phyloP scores from a whole-genome alignment of 139 green algal species.

The Closterium sp. region DNA sequence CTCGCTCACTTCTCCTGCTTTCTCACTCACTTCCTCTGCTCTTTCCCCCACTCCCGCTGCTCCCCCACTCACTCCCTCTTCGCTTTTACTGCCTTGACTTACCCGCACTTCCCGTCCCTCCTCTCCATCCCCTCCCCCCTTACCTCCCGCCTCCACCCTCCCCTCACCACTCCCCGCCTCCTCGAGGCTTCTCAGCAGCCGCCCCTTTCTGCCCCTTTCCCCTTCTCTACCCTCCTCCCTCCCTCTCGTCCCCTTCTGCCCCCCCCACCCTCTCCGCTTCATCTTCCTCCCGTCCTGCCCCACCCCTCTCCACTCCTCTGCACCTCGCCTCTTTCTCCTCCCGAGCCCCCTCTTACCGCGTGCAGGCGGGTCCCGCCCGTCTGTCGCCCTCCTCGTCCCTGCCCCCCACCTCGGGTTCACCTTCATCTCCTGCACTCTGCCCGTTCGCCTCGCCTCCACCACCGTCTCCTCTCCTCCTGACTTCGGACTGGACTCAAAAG shows the following conservation, averaged over 20 bases:
- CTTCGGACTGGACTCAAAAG: too few relatives aligned
- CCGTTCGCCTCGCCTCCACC: background rate
- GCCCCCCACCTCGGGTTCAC: background rate
- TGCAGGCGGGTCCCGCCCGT: too few relatives aligned
- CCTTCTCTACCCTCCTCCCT: background rate
- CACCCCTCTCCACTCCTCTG: background rate
- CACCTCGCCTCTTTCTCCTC: background rate
- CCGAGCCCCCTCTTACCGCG: background rate
- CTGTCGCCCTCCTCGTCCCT: too few relatives aligned
- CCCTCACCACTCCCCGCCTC: background rate
- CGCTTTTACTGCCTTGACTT: too few relatives aligned
- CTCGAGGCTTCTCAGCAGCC: background rate
- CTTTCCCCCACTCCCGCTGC: too few relatives aligned
- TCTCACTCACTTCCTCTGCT: background rate
- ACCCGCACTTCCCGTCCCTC: background rate
- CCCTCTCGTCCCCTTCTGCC: too few relatives aligned
- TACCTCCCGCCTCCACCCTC: background rate
- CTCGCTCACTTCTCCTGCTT: background rate
- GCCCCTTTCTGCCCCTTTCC: background rate
- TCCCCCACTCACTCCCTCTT: background rate
- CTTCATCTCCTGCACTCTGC: background rate
- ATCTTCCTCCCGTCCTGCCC: background rate
- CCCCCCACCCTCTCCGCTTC: background rate
- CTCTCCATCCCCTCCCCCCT: background rate
- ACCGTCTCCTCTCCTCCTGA: background rate